A percentile compares a stretch with the other conserved stretches of the same genome.
These are phyloP conservation scores for Colletotrichum somersetense DNA, from an alignment of 2,329 filamentous ascomycete species.

Conservation along the genomic window DNA sequence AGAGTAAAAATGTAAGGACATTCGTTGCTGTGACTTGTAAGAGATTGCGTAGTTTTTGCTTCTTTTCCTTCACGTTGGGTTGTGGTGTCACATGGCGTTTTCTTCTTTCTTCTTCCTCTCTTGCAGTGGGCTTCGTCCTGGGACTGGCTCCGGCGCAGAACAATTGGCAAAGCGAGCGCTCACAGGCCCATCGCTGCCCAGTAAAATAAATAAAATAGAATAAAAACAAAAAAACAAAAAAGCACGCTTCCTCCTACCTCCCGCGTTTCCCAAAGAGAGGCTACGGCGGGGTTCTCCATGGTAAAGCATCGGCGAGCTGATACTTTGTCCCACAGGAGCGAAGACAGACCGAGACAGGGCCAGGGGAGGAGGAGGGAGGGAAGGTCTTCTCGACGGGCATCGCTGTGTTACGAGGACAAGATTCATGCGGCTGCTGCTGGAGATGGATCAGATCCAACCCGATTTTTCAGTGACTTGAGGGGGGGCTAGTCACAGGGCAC, in stretches of 20 bases:
- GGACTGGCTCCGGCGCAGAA: neutral
- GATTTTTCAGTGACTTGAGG: neutral
- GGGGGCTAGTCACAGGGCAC: neutral
- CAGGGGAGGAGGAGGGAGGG: neutral
- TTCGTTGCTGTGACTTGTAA: neutral
- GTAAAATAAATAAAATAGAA: no score
- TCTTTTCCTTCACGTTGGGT: neutral
- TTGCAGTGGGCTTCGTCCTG: neutral
- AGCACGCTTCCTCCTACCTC: neutral
- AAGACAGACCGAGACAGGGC: constrained; percentile 4
- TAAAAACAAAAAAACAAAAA: neutral
- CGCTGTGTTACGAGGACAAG: neutral
- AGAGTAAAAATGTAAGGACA: no score
- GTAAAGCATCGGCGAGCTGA: neutral
- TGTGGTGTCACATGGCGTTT: neutral
- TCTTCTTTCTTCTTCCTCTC: neutral
- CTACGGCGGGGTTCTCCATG: neutral
- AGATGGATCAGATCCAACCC: neutral
- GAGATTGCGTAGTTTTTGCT: neutral
- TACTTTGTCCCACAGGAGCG: neutral
- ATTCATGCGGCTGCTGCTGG: neutral
- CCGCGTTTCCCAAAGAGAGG: neutral
- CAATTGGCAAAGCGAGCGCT: neutral
- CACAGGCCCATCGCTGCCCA: neutral
- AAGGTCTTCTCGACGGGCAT: neutral